Evolutionary conservation across 352 stramenopile species (phyloP), one percentile per base, ranked within the genome.

Genomic region (Phytophthora rubi): DNA sequence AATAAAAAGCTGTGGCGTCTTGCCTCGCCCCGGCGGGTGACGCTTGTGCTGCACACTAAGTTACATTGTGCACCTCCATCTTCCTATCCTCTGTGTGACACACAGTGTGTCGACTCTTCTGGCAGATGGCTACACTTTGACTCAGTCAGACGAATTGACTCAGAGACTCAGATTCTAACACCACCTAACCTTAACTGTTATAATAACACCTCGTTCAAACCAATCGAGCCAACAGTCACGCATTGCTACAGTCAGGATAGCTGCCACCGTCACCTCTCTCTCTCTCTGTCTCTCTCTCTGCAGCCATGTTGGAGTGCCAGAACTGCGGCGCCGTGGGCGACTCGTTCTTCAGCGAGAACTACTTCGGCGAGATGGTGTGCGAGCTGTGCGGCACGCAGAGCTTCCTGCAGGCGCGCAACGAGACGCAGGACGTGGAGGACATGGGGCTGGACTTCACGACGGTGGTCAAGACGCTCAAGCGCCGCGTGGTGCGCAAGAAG

Each of bases 351-450:
- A 93, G 85, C 71, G 83, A 75, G 47, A 96, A 96, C 70, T 91
- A 89, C 76, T 91, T 93, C 30, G 88, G 86, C 0, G 88, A 96
- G 76, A 83, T 93, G 63, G 86, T 94, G 56, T 96, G 88, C 63
- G 86, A 96, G 62, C 65, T 96, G 28, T 96, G 88, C 48, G 88
- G 88, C 64, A 94, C 88, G 37, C 88, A 96, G 77, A 93, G 80
- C 62, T 91, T 90, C 56, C 71, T 92, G 33, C 82, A 96, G 79
- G 79, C 79, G 28, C 85, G 86, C 51, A 96, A 92, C 68, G 88
- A 96, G 77, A 94, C 85, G 45, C 86, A 92, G 53, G 86, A 94
- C 42, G 75, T 80, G 26, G 86, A 96, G 52, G 88, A 96, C 75
- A 91, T 85, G 71, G 79, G 75, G 2, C 47, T 91, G 33, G 82